phyloP scores from a whole-genome alignment of 805 yeast genomes.

The Metschnikowia rubicola region DNA sequence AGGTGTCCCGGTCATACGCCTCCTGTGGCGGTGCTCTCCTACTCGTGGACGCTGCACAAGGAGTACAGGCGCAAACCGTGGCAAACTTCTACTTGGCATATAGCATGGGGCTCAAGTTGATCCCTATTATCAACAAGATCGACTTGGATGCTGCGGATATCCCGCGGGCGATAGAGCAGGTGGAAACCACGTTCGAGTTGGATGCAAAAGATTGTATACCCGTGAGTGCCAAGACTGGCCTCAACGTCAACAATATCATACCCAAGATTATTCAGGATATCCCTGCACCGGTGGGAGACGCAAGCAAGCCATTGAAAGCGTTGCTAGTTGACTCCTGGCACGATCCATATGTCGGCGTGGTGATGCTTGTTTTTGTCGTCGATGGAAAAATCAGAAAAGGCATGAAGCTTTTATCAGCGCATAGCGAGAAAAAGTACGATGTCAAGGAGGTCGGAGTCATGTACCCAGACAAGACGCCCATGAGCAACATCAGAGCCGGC shows the following conservation, averaged over 20 bases:
- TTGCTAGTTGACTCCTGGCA: conserved; percentile 97
- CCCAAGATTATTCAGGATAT: conserved; percentile 80
- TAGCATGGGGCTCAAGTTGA: conserved; percentile 72
- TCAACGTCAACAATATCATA: conserved; percentile 70
- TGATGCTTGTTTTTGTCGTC: conserved; percentile 75
- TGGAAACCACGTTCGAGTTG: conserved; percentile 79
- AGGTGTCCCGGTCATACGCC: conserved; percentile 90
- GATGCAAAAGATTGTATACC: conserved; percentile 70
- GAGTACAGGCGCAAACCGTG: conserved; percentile 98
- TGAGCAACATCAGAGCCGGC: conserved; percentile 70
- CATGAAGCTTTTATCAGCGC: conserved; percentile 71
- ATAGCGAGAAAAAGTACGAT: conserved; percentile 73
- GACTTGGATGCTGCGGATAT: conserved; percentile 88
- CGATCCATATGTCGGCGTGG: conserved; percentile 88
- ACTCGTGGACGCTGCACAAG: conserved; percentile 91
- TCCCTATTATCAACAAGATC: conserved; percentile 89
- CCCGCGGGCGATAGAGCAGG: conserved; percentile 74
- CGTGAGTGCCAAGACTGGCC: conserved; percentile 90
- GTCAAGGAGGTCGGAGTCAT: conserved; percentile 91
- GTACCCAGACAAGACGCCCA: conserved; percentile 82
- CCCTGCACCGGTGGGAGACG: conserved; percentile 70
- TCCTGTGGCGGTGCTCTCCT: conserved; percentile 93
- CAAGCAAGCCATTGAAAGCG: conserved; percentile 56
- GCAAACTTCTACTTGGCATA: conserved; percentile 92
- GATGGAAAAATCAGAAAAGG: conserved; percentile 81